phyloP scores from a whole-genome alignment of 371 early-diverging fungal species.

The Apophysomyces trapeziformis region DNA sequence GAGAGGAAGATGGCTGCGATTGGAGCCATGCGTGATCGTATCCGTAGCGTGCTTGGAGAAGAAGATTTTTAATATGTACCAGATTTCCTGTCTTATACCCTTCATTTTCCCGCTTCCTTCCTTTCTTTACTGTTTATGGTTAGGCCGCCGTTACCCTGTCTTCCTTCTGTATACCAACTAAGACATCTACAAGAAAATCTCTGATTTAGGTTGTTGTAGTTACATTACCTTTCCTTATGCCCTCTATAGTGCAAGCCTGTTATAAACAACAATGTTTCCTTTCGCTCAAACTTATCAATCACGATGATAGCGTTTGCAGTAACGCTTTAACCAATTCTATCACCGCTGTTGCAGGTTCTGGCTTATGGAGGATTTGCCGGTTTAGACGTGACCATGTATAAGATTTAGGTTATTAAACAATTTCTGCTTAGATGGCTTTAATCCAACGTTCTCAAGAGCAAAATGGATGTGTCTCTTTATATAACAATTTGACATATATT shows the following conservation, averaged over 20 bases:
- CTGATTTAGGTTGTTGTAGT: neutral
- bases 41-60: conserved; percentile 18
- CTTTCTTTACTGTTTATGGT: neutral
- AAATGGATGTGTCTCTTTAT: too few relatives aligned
- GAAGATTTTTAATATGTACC: neutral
- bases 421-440: too few relatives aligned
- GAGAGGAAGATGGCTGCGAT: conserved; percentile 58
- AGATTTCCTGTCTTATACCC: neutral
- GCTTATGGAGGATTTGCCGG: too few relatives aligned
- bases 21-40: conserved; percentile 54
- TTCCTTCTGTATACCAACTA: conserved; percentile 5
- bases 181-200: neutral
- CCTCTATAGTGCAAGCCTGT: neutral
- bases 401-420: too few relatives aligned
- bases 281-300: too few relatives aligned
- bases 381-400: too few relatives aligned
- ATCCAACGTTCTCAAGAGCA: too few relatives aligned
- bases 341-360: too few relatives aligned
- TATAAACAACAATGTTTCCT: too few relatives aligned
- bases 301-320: too few relatives aligned
- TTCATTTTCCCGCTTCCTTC: neutral
- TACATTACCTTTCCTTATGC: neutral
- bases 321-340: too few relatives aligned
- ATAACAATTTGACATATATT: too few relatives aligned
- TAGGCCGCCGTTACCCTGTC: neutral